phyloP scores from a whole-genome alignment of 345 rosid genomes.

The Barbarea vulgaris region DNA sequence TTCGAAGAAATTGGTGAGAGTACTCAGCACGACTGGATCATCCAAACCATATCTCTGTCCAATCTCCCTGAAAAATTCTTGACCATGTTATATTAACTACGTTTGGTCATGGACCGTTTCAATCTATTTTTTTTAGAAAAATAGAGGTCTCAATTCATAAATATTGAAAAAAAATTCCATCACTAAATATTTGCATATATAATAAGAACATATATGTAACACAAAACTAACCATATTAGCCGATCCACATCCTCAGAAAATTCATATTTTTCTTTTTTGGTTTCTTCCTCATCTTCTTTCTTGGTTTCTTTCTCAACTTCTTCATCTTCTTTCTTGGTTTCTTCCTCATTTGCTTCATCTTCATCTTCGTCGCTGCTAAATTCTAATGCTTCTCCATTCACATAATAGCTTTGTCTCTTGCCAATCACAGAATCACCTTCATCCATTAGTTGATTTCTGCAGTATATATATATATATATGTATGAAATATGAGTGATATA shows the following conservation, averaged over 20 bases:
- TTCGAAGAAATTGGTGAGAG: constrained; percentile 62
- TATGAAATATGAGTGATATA: neutral
- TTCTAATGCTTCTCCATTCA: neutral
- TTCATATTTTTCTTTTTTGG: neutral
- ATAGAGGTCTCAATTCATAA: neutral
- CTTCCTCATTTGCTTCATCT: neutral
- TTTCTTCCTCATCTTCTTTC: neutral
- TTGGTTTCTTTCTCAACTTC: neutral
- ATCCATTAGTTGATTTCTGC: constrained; percentile 26
- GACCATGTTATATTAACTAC: too few relatives aligned
- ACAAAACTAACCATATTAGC: constrained; percentile 32
- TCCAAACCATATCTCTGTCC: constrained; percentile 60
- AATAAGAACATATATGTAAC: neutral
- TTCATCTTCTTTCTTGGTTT: neutral
- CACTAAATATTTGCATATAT: neutral
- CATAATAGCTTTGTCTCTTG: constrained; percentile 16
- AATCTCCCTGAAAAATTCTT: constrained; percentile 53
- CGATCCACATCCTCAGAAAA: constrained; percentile 20
- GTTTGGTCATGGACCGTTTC: neutral
- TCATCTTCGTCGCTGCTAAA: neutral
- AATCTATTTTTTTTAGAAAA: neutral
- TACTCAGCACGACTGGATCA: constrained; percentile 48
- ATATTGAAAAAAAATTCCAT: neutral
- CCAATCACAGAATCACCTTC: constrained; percentile 31
- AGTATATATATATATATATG: neutral